Base-by-base conservation (phyloP, 116 monocot species). In the Posidonia oceanica region DNA sequence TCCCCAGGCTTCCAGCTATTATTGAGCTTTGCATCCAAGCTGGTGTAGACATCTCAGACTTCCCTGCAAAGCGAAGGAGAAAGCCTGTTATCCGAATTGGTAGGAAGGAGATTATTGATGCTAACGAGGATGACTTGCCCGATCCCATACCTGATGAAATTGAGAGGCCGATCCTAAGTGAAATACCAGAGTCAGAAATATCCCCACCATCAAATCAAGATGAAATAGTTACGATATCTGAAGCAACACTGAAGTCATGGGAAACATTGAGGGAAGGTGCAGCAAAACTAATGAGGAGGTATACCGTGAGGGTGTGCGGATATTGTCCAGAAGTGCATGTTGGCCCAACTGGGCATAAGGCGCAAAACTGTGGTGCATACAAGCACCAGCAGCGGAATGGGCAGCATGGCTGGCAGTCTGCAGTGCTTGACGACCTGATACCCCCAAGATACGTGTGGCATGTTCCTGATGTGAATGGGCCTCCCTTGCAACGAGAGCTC, bases 321-420 rank as follows among this genome's bases (percentile, higher is more conserved):
- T 97, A 92, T 72, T 97, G 97, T 70, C 97, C 97, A 10, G 97
- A 97, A 63, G 76, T 97, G 59, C 97, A 97, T 22, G 73, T 97
- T 0, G 97, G 97, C 7, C 81, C 87, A 6, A 85, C 69, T 2
- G 92, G 97, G 55, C 97, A 92, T 75, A 92, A 89, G 80, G 87
- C 97, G 4, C 89, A 89, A 74, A 92, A 92, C 57, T 97, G 97
- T 59, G 93, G 97, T 7, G 92, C 97, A 1, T 71, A 65, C 77
- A 97, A 97, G 80, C 97, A 97, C 68, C 93, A 97, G 71, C 93
- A 97, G 72, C 68, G 97, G 64, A 97, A 97, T 39, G 97, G 97
- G 52, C 97, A 97, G 78, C 97, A 97, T 38, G 97, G 97, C 3
- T 97, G 97, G 97, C 97, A 97, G 62, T 41, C 83, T 12, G 85